These are phyloP conservation scores for Aureobasidium sp. DNA, from an alignment of 2,329 filamentous ascomycete genomes.

Conservation along the genomic window DNA sequence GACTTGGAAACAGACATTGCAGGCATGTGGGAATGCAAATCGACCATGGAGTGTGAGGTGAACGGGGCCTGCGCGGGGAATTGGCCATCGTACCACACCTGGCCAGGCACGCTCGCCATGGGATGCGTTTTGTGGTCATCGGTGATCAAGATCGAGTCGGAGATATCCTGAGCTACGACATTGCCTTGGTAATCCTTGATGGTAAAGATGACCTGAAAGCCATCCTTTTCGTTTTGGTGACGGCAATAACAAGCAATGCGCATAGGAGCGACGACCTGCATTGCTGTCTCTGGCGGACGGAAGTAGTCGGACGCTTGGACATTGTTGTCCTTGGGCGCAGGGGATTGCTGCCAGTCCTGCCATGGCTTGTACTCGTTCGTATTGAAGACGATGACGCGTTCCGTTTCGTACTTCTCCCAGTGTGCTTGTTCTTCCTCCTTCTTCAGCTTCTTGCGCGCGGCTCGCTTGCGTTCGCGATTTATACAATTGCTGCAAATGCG, in stretches of 20 bases:
- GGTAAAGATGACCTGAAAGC: conserved; percentile 91
- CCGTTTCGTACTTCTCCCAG: conserved; percentile 73
- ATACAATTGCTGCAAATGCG: conserved; percentile 90
- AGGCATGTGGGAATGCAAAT: conserved; percentile 32
- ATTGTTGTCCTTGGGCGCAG: conserved; percentile 30
- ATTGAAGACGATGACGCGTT: conserved; percentile 85
- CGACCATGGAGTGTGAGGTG: conserved; percentile 34
- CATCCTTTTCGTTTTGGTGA: conserved; percentile 87
- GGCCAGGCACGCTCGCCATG: conserved; percentile 24
- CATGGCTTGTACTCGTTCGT: conserved; percentile 66
- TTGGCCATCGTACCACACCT: conserved; percentile 24
- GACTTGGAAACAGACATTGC: conserved; percentile 54
- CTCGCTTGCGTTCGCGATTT: conserved; percentile 81
- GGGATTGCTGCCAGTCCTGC: conserved; percentile 39
- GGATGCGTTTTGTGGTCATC: conserved; percentile 90
- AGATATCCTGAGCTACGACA: conserved; percentile 76
- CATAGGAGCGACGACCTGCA: conserved; percentile 83
- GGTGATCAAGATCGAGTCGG: conserved; percentile 89
- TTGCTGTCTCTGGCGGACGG: conserved; percentile 48
- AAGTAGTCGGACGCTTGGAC: conserved; percentile 22
- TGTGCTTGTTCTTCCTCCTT: conserved; percentile 86
- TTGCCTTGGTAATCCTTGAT: conserved; percentile 73
- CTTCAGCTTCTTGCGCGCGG: conserved; percentile 85
- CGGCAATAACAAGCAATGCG: conserved; percentile 95
- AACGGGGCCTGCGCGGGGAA: conserved; percentile 26